These are phyloP conservation scores for Yamadazyma dushanensis DNA, from an alignment of 1,139 yeast genomes.

Conservation along the genomic window DNA sequence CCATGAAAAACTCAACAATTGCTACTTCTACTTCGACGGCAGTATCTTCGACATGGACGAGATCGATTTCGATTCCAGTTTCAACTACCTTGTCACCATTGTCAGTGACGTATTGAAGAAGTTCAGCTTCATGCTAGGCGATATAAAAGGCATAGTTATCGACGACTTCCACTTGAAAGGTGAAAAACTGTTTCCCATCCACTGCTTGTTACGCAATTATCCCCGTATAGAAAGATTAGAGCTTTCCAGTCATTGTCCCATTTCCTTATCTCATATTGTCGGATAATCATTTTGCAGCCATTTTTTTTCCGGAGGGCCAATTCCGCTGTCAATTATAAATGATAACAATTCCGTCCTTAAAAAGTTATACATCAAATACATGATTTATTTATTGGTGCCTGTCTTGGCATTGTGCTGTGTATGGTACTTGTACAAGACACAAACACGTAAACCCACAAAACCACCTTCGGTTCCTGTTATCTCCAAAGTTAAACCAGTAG, in stretches of 20 bases:
- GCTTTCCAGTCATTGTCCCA: constrained; percentile 21
- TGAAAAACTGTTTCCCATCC: constrained; percentile 33
- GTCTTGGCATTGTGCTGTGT: background rate
- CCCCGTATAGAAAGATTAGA: constrained; percentile 36
- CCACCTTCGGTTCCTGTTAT: too few relatives aligned
- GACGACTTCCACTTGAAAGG: constrained; percentile 36
- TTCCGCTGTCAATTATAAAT: constrained; percentile 2
- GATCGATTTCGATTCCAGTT: constrained; percentile 16
- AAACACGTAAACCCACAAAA: too few relatives aligned
- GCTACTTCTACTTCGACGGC: constrained; percentile 38
- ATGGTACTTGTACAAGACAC: background rate
- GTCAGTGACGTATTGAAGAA: constrained; percentile 40
- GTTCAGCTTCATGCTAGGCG: constrained; percentile 32
- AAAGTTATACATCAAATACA: background rate
- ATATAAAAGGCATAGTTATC: constrained; percentile 33
- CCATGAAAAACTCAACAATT: constrained; percentile 8
- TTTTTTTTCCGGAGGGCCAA: constrained; percentile 1
- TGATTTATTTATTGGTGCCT: background rate
- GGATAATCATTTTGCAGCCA: background rate
- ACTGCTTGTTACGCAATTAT: constrained; percentile 31
- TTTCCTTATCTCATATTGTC: constrained; percentile 1
- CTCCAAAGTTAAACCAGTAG: constrained; percentile 16
- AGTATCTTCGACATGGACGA: constrained; percentile 21
- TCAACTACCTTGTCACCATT: constrained; percentile 32
- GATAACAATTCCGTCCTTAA: background rate